phyloP scores from a whole-genome alignment of 176 grass and related monocot genomes.

The Microstegium vimineum region DNA sequence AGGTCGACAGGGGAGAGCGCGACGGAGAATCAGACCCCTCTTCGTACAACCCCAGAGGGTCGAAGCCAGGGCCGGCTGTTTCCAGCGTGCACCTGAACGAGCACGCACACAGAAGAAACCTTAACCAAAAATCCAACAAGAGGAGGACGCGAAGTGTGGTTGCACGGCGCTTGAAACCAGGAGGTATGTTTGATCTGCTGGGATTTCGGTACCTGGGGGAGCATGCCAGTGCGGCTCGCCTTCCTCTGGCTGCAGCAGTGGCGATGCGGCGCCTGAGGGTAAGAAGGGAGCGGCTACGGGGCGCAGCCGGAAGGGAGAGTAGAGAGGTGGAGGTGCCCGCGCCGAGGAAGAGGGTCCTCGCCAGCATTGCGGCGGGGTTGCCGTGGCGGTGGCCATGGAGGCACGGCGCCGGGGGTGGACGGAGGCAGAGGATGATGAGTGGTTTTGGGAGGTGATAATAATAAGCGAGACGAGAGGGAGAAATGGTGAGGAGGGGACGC shows the following conservation, averaged over 20 bases:
- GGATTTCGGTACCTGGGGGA: slow-evolving; percentile 40
- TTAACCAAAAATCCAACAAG: background rate
- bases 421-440: background rate
- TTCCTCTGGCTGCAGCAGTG: background rate
- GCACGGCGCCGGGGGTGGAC: background rate
- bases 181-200: background rate
- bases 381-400: slow-evolving; percentile 23
- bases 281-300: background rate
- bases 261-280: background rate
- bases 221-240: slow-evolving; percentile 8
- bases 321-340: background rate
- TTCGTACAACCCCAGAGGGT: slow-evolving; percentile 69
- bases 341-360: background rate
- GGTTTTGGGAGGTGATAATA: slow-evolving; percentile 23
- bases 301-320: background rate
- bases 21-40: slow-evolving; percentile 30
- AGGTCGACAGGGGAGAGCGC: slow-evolving; percentile 21
- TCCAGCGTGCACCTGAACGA: slow-evolving; percentile 44
- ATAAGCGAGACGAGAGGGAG: background rate
- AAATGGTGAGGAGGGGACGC: background rate
- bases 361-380: slow-evolving; percentile 35
- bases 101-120: background rate
- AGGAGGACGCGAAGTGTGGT: too few relatives aligned
- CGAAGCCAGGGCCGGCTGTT: too few relatives aligned
- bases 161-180: background rate